These are phyloP conservation scores for Aspergillus sp. DNA, from an alignment of 2,329 filamentous ascomycete species.

Conservation along the genomic window DNA sequence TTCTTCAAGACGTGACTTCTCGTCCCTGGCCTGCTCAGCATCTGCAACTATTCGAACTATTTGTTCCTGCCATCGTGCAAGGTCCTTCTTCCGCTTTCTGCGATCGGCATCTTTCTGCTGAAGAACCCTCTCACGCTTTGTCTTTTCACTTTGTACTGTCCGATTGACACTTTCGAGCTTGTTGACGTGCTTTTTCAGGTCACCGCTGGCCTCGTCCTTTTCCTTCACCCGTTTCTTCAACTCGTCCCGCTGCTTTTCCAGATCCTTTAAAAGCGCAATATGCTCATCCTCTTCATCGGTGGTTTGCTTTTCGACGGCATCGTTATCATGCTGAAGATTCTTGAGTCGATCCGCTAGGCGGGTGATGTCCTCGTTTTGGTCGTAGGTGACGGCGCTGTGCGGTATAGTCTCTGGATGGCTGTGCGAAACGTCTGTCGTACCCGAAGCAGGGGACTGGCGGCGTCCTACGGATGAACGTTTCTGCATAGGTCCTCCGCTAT, in stretches of 20 bases:
- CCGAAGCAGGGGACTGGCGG: slow-evolving; percentile 71
- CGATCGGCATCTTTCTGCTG: slow-evolving; percentile 62
- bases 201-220: slow-evolving; percentile 86
- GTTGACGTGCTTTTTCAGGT: slow-evolving; percentile 77
- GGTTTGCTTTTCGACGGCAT: slow-evolving; percentile 71
- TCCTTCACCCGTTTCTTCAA: slow-evolving; percentile 77
- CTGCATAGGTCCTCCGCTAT: slow-evolving; percentile 54
- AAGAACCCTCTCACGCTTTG: slow-evolving; percentile 69
- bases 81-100: slow-evolving; percentile 61
- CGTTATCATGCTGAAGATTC: slow-evolving; percentile 75
- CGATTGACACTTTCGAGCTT: slow-evolving; percentile 79
- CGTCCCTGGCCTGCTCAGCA: slow-evolving; percentile 44
- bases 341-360: slow-evolving; percentile 82
- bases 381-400: slow-evolving; percentile 43
- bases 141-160: slow-evolving; percentile 72
- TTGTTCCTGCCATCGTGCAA: slow-evolving; percentile 58
- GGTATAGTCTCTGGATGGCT: slow-evolving; percentile 41
- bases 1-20: slow-evolving; percentile 43
- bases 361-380: slow-evolving; percentile 67
- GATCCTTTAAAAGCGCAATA: slow-evolving; percentile 62
- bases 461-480: slow-evolving; percentile 71
- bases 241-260: slow-evolving; percentile 76
- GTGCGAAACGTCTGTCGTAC: slow-evolving; percentile 39
- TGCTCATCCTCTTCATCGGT: slow-evolving; percentile 68
- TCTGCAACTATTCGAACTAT: slow-evolving; percentile 53